phyloP scores from a whole-genome alignment of 1,284 basidiomycete species.

The Wallemia mellicola region DNA sequence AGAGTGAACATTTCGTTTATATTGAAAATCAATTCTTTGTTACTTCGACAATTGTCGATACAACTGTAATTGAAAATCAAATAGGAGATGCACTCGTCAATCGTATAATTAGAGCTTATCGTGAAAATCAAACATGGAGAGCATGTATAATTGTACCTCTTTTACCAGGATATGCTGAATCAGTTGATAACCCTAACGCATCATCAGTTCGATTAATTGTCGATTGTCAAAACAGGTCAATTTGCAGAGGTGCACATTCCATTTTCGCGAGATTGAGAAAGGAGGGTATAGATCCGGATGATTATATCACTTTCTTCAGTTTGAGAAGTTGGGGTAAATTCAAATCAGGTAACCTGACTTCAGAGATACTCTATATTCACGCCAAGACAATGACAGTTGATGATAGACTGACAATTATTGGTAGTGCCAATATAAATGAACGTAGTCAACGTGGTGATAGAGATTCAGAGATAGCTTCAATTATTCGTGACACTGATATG shows the following conservation, averaged over 20 bases:
- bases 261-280: conserved; percentile 64
- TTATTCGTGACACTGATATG: conserved; percentile 90
- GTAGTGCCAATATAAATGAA: conserved; percentile 98
- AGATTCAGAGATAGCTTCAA: conserved; percentile 75
- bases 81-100: conserved; percentile 84
- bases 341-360: conserved; percentile 51
- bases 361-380: conserved; percentile 68
- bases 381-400: conserved; percentile 78
- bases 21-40: conserved; percentile 55
- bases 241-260: conserved; percentile 64
- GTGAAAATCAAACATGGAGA: conserved; percentile 53
- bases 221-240: conserved; percentile 73
- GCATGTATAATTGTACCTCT: conserved; percentile 80
- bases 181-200: conserved; percentile 73
- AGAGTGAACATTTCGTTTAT: conserved; percentile 64
- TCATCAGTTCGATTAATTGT: conserved; percentile 72
- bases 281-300: conserved; percentile 71
- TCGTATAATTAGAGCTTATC: conserved; percentile 67
- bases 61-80: conserved; percentile 62
- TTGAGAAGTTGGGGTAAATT: conserved; percentile 82
- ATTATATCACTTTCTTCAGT: conserved; percentile 76
- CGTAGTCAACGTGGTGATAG: conserved; percentile 81
- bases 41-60: conserved; percentile 61
- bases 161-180: conserved; percentile 75
- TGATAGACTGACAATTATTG: conserved; percentile 84